Percentiles rank a stretch among this genome's conserved stretches.
phyloP scores from a whole-genome alignment of 352 stramenopile genomes.

The Phytophthora megakarya region DNA sequence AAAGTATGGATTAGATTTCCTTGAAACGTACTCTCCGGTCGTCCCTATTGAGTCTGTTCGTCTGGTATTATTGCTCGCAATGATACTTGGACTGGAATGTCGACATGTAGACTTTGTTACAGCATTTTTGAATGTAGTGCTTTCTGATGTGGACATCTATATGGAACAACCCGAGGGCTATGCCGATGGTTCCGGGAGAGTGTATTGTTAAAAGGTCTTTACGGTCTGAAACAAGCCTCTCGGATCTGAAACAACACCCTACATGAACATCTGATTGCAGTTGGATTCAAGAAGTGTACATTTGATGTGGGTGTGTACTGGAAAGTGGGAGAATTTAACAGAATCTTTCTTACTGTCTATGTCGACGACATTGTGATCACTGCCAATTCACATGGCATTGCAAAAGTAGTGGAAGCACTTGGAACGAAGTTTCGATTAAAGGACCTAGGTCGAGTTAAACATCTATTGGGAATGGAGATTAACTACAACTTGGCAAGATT shows the following conservation, averaged over 20 bases:
- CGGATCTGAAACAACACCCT: conserved; percentile 5
- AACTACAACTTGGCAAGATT: conserved; percentile 2
- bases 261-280: background rate
- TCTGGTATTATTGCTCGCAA: too few relatives aligned
- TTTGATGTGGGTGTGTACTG: background rate
- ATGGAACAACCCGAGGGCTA: background rate
- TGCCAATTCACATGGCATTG: background rate
- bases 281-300: conserved; percentile 1
- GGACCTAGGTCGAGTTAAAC: conserved; percentile 2
- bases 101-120: too few relatives aligned
- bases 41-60: too few relatives aligned
- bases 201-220: conserved; percentile 6
- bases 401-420: background rate
- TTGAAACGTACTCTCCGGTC: too few relatives aligned
- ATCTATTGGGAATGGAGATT: conserved; percentile 7
- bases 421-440: conserved; percentile 6
- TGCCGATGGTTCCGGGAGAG: background rate
- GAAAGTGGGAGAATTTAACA: background rate
- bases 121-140: too few relatives aligned
- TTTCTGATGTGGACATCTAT: too few relatives aligned
- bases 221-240: conserved; percentile 3
- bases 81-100: too few relatives aligned
- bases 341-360: background rate
- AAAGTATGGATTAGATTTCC: conserved; percentile 8
- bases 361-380: conserved; percentile 4